phyloP scores from a whole-genome alignment of 495 filamentous ascomycete genomes.

The Penicillium canariense region DNA sequence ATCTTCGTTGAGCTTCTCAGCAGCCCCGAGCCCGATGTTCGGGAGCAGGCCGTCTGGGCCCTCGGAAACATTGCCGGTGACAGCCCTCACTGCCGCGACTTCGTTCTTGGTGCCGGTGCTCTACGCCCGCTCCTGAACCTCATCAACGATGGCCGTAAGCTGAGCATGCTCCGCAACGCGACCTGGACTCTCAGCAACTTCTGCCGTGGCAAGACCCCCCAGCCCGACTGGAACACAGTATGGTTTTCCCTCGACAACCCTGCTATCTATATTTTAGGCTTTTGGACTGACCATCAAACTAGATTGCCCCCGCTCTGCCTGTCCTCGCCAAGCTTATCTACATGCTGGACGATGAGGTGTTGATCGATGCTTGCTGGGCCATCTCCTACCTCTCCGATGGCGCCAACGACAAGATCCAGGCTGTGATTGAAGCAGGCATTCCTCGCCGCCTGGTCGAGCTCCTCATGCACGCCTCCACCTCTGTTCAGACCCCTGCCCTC shows the following conservation, averaged over 20 bases:
- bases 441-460: constrained; percentile 96
- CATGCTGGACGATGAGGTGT: constrained; percentile 95
- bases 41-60: constrained; percentile 99
- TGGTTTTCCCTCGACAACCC: neutral
- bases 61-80: constrained; percentile 99
- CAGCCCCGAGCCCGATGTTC: constrained; percentile 96
- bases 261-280: neutral
- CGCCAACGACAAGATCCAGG: constrained; percentile 98
- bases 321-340: constrained; percentile 97
- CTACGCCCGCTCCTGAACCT: constrained; percentile 84
- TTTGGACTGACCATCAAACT: constrained; percentile 16
- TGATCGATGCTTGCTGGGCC: constrained; percentile 99
- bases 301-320: constrained; percentile 96
- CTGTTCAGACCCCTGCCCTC: constrained; percentile 96
- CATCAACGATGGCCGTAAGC: constrained; percentile 94
- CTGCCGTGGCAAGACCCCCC: constrained; percentile 98
- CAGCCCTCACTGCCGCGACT: constrained; percentile 95
- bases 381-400: constrained; percentile 99
- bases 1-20: constrained; percentile 96
- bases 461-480: constrained; percentile 98
- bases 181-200: constrained; percentile 99
- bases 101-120: constrained; percentile 85
- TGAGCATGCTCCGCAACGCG: constrained; percentile 98
- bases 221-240: constrained; percentile 97
- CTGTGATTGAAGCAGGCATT: constrained; percentile 97